Evolutionary conservation across 306 rosid species (phyloP).

Genomic region (Dicorynia guianensis): DNA sequence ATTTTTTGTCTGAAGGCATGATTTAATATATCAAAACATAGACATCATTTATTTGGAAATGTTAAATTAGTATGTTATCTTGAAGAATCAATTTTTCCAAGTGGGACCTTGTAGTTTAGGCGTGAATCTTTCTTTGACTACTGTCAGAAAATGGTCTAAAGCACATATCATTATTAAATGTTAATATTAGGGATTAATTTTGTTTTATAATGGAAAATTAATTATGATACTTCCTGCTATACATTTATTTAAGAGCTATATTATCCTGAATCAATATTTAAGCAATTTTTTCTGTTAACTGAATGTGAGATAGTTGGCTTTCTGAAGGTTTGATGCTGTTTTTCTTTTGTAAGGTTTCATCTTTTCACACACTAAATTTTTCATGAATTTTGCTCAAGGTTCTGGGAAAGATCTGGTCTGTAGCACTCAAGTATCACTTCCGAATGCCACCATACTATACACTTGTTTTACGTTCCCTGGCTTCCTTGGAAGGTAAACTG

Average conservation of each 20-base stretch:
- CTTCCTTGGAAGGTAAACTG: conserved; percentile 88
- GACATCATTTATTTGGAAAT: too few relatives aligned
- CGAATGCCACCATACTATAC: conserved; percentile 98
- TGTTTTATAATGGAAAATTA: neutral
- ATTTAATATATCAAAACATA: conserved; percentile 1
- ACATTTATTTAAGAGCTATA: neutral
- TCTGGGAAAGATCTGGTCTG: conserved; percentile 88
- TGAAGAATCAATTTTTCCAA: neutral
- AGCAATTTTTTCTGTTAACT: neutral
- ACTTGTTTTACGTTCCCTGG: conserved; percentile 86
- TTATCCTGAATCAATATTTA: conserved; percentile 15
- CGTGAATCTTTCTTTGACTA: neutral
- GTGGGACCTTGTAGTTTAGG: conserved; percentile 25
- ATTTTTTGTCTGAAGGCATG: neutral
- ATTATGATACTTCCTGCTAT: conserved; percentile 1
- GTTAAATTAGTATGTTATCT: neutral
- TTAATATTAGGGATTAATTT: conserved; percentile 21
- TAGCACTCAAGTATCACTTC: conserved; percentile 88
- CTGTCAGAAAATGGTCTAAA: conserved; percentile 15
- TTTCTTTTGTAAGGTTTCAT: conserved; percentile 22
- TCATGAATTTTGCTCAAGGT: conserved; percentile 62
- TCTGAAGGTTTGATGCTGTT: conserved; percentile 1
- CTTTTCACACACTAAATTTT: conserved; percentile 22
- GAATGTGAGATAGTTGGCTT: conserved; percentile 23
- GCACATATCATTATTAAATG: neutral